phyloP scores from a whole-genome alignment of 2,329 filamentous ascomycete species.

The Cladosporium sp. region DNA sequence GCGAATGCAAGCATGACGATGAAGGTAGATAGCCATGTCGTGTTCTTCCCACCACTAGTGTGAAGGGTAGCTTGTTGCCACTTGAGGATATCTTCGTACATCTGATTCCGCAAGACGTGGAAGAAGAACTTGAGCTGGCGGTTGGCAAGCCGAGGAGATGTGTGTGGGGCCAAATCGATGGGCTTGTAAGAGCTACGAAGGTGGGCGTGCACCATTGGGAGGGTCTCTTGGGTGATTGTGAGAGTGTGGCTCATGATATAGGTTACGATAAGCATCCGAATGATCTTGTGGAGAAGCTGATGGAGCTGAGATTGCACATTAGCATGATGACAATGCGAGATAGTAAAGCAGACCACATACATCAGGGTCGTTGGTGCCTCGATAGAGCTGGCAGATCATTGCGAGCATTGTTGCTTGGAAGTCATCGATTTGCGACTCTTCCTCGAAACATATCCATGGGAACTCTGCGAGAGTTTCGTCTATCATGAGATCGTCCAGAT shows the following conservation, averaged over 20 bases:
- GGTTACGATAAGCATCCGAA: slow-evolving; percentile 44
- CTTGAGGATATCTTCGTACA: slow-evolving; percentile 41
- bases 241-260: slow-evolving; percentile 48
- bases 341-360: slow-evolving; percentile 23
- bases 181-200: slow-evolving; percentile 35
- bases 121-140: slow-evolving; percentile 50
- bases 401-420: slow-evolving; percentile 42
- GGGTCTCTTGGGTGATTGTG: slow-evolving; percentile 39
- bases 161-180: slow-evolving; percentile 16
- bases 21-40: slow-evolving; percentile 45
- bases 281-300: slow-evolving; percentile 40
- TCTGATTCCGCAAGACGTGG: slow-evolving; percentile 38
- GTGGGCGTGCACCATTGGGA: slow-evolving; percentile 33
- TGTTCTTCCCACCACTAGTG: slow-evolving; percentile 37
- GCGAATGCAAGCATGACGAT: slow-evolving; percentile 44
- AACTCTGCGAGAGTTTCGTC: slow-evolving; percentile 38
- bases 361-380: slow-evolving; percentile 33
- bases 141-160: slow-evolving; percentile 43
- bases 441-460: slow-evolving; percentile 40
- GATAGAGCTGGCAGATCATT: slow-evolving; percentile 34
- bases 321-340: background rate
- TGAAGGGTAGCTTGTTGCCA: slow-evolving; percentile 46
- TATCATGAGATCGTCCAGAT: slow-evolving; percentile 40
- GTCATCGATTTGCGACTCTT: slow-evolving; percentile 37
- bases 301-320: slow-evolving; percentile 22